Evolutionary conservation across 768 basidiomycete genomes (phyloP).

Genomic region (Mycena rosella): DNA sequence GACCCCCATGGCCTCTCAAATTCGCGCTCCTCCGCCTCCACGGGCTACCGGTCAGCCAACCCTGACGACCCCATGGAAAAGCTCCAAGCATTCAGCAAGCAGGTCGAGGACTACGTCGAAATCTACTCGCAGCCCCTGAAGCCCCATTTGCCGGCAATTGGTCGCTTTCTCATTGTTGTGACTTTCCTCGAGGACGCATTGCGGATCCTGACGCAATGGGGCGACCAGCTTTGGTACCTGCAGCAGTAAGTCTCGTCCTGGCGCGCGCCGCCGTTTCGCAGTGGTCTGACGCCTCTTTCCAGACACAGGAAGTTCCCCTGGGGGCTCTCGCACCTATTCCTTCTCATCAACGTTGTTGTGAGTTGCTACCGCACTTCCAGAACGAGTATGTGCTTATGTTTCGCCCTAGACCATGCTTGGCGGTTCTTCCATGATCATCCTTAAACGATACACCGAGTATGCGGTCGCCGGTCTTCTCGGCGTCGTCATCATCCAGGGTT

Average conservation of each 20-base stretch:
- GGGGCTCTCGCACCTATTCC: constrained; percentile 95
- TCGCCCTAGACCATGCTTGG: constrained; percentile 84
- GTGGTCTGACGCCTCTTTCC: constrained; percentile 30
- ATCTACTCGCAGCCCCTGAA: constrained; percentile 93
- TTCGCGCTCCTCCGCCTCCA: constrained; percentile 65
- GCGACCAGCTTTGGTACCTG: constrained; percentile 98
- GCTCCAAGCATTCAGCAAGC: constrained; percentile 74
- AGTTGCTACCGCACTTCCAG: constrained; percentile 47
- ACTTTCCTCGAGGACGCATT: constrained; percentile 98
- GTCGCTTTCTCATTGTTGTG: constrained; percentile 96
- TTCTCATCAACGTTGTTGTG: constrained; percentile 91
- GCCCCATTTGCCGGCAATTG: constrained; percentile 94
- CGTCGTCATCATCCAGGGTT: constrained; percentile 95
- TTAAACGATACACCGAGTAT: constrained; percentile 88
- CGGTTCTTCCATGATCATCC: constrained; percentile 88
- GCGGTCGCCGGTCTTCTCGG: constrained; percentile 90
- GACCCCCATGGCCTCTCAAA: constrained; percentile 89
- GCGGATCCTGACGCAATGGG: constrained; percentile 94
- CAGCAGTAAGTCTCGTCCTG: constrained; percentile 76
- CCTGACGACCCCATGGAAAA: constrained; percentile 88
- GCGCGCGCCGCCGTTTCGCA: neutral
- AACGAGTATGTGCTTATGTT: constrained; percentile 10
- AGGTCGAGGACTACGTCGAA: constrained; percentile 93
- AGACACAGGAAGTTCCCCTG: constrained; percentile 97
- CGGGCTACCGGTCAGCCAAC: constrained; percentile 84